Base-by-base conservation (phyloP, 208 protist species). In the Crithidia acanthocephali region DNA sequence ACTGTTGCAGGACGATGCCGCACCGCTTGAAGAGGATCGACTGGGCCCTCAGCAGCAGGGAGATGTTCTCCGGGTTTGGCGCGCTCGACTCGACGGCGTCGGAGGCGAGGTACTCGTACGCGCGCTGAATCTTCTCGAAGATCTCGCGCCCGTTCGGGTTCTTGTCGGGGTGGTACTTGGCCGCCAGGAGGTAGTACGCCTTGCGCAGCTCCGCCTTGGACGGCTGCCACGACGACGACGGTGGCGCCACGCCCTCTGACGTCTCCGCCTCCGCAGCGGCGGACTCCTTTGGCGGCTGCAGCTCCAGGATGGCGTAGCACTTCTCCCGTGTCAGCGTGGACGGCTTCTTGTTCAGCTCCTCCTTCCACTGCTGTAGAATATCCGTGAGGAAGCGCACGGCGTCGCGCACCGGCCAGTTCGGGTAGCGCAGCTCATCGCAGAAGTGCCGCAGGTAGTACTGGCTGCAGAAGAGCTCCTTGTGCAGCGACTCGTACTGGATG, bases 101-200 rank as follows among this genome's bases (percentile, higher is more conserved):
- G 9, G 84, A 67, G 27, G 75, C 80, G n/a, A 98, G 85, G 76
- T 84, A 94, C 71, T 96, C 91, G 72, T 98, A 98, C 9, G 93
- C 93, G 15, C 75, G 60, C 66, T 98, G 93, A 42, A 98, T 94
- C 42, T 84, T 67, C 69, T 98, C 94, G 79, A 99, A 99, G 59
- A 78, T 85, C 18, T 98, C 96, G 22, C 94, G 68, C 9, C 95
- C 93, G 28, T 98, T 91, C 3, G 97, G 95, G 60, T 98, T 98
- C 82, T 98, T 99, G 81, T 99, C 98, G 22, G 98, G 98, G 83
- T 99, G 97, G 74, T 94, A 98, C 72, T 95, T 87, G 5, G 90
- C 86, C 0, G 97, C 95, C 15, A 98, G 72, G 40, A 81, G 84
- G 65, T 97, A 98, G 83, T 99, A 99, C 0, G 96, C 96, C 53